Conservation (phyloP, 345 rosid species). For the Pelargonium nanum region DNA sequence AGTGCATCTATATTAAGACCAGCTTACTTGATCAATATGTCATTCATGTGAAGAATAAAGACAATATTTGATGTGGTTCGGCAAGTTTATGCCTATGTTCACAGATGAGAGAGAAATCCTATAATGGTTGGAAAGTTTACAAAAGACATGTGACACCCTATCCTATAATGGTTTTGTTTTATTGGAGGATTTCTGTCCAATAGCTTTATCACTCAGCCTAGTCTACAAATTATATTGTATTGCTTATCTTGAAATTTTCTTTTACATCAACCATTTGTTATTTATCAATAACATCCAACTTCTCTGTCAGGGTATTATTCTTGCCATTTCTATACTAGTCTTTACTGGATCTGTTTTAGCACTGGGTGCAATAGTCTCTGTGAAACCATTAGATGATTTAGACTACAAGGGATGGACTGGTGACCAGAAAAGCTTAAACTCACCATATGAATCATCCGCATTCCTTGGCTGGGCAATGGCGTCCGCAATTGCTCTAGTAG, state of each 20-base stretch:
- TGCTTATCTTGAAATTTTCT: no score
- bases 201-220: no score
- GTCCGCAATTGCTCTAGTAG: constrained; percentile 79
- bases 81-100: no score
- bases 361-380: constrained; percentile 85
- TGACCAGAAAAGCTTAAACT: constrained; percentile 43
- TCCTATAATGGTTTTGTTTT: background rate
- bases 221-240: no score
- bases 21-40: no score
- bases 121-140: no score
- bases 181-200: background rate
- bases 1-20: no score
- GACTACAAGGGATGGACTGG: constrained; percentile 66
- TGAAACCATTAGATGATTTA: constrained; percentile 69
- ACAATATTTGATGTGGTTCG: no score
- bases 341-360: constrained; percentile 68
- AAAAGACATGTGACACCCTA: no score
- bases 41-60: no score
- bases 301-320: constrained; percentile 55
- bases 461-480: constrained; percentile 99
- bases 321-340: constrained; percentile 47
- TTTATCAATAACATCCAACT: background rate
- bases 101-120: no score
- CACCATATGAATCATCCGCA: constrained; percentile 80
- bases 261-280: background rate